phyloP scores from a whole-genome alignment of 257 asterid species.

The Solanum rostratum region DNA sequence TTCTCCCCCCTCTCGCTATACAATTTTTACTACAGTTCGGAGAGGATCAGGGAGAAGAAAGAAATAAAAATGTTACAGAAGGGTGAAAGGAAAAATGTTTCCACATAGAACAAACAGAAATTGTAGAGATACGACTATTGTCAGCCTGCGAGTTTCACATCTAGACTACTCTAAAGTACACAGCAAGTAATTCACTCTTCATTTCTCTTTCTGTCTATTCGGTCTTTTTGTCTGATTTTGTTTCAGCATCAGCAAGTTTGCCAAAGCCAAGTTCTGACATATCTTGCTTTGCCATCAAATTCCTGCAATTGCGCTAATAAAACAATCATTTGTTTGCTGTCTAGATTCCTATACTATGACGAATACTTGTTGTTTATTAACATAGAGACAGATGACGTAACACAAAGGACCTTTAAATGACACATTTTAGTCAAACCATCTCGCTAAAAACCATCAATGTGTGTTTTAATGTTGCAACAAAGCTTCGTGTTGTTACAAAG shows the following conservation, averaged over 20 bases:
- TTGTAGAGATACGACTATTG: background rate
- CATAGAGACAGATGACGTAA: background rate
- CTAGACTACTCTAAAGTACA: background rate
- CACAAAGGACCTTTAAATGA: background rate
- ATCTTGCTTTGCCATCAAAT: conserved; percentile 96
- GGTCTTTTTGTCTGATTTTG: conserved; percentile 9
- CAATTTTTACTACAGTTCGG: background rate
- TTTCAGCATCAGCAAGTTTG: conserved; percentile 22
- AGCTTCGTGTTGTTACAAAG: background rate
- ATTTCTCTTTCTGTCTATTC: conserved; percentile 12
- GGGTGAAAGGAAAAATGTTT: background rate
- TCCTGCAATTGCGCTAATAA: conserved; percentile 35
- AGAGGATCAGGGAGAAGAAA: background rate
- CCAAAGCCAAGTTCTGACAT: conserved; percentile 86
- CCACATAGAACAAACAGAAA: background rate
- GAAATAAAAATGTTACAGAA: background rate
- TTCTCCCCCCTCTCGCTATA: background rate
- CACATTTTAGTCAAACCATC: background rate
- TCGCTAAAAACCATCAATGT: background rate
- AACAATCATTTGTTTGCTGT: background rate
- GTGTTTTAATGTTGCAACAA: background rate
- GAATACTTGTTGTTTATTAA: background rate
- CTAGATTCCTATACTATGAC: background rate
- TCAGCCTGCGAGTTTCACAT: background rate
- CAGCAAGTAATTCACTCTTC: background rate